These are phyloP conservation scores for Selaginella moellendorffii DNA, from an alignment of 75 land plant species.

Conservation along the genomic window DNA sequence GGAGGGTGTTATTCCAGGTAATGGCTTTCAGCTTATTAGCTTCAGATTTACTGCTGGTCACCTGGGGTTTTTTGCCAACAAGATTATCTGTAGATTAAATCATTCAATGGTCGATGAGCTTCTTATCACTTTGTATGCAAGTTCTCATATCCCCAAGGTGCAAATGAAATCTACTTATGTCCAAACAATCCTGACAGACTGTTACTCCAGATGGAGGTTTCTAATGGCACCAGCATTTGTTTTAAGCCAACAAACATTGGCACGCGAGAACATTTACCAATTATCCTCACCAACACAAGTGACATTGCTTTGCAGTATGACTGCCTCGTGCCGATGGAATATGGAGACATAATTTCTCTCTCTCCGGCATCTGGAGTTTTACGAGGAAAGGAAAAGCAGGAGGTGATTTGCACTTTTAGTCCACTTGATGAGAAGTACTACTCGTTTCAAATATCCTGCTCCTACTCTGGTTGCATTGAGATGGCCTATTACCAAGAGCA, in stretches of 20 bases:
- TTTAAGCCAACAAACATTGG: conserved; percentile 31
- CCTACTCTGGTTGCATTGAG: conserved; percentile 15
- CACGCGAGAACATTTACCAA: conserved; percentile 4
- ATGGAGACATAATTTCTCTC: conserved; percentile 13
- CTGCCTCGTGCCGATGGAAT: conserved; percentile 15
- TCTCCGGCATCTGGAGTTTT: conserved; percentile 19
- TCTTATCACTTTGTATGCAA: conserved; percentile 18
- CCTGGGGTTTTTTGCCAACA: conserved; percentile 10
- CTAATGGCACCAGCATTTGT: conserved; percentile 11
- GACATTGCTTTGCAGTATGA: conserved; percentile 18
- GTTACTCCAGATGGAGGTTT: not conserved
- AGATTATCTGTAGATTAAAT: conserved; percentile 19
- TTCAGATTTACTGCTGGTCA: conserved; percentile 23
- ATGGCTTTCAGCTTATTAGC: conserved; percentile 20
- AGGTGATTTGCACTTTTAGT: conserved; percentile 15
- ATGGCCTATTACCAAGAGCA: conserved; percentile 16
- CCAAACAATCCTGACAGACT: too few species aligned
- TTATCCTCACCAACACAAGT: conserved; percentile 13
- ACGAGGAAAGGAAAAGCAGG: conserved; percentile 13
- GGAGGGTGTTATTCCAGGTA: conserved; percentile 20
- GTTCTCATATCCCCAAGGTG: conserved; percentile 24
- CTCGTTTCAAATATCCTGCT: conserved; percentile 10
- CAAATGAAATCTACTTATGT: too few species aligned
- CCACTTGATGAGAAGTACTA: conserved; percentile 12
- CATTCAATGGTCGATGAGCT: conserved; percentile 10